Evolutionary conservation across 345 rosid genomes (phyloP).

Genomic region (Citrus mangshanensis): DNA sequence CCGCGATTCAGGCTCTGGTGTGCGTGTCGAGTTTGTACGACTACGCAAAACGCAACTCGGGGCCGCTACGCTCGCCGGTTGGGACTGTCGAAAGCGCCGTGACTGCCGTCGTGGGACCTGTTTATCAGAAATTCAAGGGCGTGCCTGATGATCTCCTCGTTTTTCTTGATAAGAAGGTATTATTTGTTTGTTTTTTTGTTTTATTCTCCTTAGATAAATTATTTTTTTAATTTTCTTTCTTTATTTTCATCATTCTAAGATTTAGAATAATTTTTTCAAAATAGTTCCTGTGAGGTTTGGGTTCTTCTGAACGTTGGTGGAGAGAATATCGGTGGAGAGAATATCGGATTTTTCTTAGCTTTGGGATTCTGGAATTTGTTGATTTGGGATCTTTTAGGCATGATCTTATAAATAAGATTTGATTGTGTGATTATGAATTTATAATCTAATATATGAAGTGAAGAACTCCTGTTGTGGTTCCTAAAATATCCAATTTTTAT

Average conservation of each 20-base stretch:
- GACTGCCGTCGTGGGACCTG: conserved; percentile 59
- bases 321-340: not conserved
- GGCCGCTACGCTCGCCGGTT: conserved; percentile 68
- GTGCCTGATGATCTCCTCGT: conserved; percentile 69
- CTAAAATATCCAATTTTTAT: not conserved
- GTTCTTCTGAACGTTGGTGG: not conserved
- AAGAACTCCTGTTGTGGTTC: not conserved
- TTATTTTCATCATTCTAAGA: not conserved
- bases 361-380: not conserved
- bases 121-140: conserved; percentile 52
- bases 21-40: conserved; percentile 55
- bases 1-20: conserved; percentile 52
- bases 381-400: not conserved
- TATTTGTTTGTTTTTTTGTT: not conserved
- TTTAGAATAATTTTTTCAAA: too few relatives aligned
- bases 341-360: not conserved
- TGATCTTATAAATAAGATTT: not conserved
- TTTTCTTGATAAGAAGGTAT: conserved; percentile 75
- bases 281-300: not conserved
- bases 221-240: not conserved
- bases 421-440: not conserved
- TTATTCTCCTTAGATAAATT: not conserved
- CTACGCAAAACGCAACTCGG: conserved; percentile 75
- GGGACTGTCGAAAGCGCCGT: conserved; percentile 68
- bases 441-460: not conserved